These are phyloP conservation scores for Zizania latifolia DNA, from an alignment of 176 grass and related monocot genomes.

Conservation along the genomic window DNA sequence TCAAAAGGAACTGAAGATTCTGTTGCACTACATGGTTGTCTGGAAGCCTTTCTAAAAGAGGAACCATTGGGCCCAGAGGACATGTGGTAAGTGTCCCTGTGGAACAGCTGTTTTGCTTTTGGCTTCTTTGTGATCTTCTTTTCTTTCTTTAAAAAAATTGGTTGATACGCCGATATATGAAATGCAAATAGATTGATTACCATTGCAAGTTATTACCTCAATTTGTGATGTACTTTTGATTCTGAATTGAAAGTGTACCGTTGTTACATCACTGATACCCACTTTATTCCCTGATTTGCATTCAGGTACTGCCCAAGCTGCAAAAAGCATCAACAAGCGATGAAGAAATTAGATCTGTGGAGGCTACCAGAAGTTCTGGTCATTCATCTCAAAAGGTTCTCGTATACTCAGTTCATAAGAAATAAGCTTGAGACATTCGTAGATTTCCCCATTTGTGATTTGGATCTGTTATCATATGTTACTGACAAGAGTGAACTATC, in stretches of 20 bases:
- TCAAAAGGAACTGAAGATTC: constrained; percentile 55
- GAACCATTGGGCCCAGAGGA: constrained; percentile 80
- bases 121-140: constrained; percentile 8
- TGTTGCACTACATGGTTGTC: constrained; percentile 68
- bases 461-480: constrained; percentile 66
- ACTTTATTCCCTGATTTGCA: constrained; percentile 17
- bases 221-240: background rate
- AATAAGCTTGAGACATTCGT: constrained; percentile 90
- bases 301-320: constrained; percentile 86
- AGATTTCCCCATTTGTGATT: constrained; percentile 75
- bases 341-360: constrained; percentile 96
- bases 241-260: constrained; percentile 14
- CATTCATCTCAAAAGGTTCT: constrained; percentile 94
- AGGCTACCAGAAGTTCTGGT: constrained; percentile 83
- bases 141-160: constrained; percentile 17
- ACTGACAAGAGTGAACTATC: constrained; percentile 29
- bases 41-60: constrained; percentile 87
- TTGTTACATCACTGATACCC: constrained; percentile 20
- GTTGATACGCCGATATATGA: background rate
- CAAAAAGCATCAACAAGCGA: constrained; percentile 85
- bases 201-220: background rate
- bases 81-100: constrained; percentile 70
- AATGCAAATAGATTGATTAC: constrained; percentile 1
- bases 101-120: constrained; percentile 32
- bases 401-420: constrained; percentile 72